Base-by-base conservation (phyloP, 1,284 basidiomycete genomes). In the Moesziomyces parantarcticus region DNA sequence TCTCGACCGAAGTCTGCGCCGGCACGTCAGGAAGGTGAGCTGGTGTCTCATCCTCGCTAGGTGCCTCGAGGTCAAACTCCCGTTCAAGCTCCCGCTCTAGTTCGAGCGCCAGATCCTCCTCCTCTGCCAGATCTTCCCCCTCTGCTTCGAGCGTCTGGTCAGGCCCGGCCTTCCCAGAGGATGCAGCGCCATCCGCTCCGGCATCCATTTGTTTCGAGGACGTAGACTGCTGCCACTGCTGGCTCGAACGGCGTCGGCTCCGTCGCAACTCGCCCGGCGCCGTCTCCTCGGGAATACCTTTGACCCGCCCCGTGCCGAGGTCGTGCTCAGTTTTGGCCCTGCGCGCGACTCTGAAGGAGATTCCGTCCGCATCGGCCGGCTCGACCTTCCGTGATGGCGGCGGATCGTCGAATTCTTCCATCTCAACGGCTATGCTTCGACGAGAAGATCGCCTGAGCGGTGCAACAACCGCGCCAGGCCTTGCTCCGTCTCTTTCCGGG, bases 21-120 rank as follows among this genome's bases (percentile, higher is more conserved):
- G 36, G 13, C 22, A 21, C 16, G 10, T 16, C 8, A 20, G 49
- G 13, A 3, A 41, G 10, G n/a, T 29, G 18, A 7, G 44, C 16
- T 13, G 25, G 25, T 9, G 43, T 32, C 2, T 70, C 53, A 8
- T 47, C 18, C 16, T 57, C 57, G 40, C 34, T 45, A 0, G 23
- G 20, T 14, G 51, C 55, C 20, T 59, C 58, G 55, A 62, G 41
- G 10, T 67, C 69, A 11, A 67, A 29, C 34, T 67, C 63, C 23
- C 59, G 56, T 46, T 73, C 65, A 23, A 73, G 39, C n/a, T 73
- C 70, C 3, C 60, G 52, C 40, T 73, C 70, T 10, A 73, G 57
- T 41, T 60, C 53, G 8, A 68, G 61, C n/a, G 70, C 70, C 34
- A 73, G 45, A 13, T 63, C 65, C 11, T 68, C 65, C 6, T 73